These are phyloP conservation scores for Leishmania lainsoni DNA, from an alignment of 208 protist species.

Conservation along the genomic window DNA sequence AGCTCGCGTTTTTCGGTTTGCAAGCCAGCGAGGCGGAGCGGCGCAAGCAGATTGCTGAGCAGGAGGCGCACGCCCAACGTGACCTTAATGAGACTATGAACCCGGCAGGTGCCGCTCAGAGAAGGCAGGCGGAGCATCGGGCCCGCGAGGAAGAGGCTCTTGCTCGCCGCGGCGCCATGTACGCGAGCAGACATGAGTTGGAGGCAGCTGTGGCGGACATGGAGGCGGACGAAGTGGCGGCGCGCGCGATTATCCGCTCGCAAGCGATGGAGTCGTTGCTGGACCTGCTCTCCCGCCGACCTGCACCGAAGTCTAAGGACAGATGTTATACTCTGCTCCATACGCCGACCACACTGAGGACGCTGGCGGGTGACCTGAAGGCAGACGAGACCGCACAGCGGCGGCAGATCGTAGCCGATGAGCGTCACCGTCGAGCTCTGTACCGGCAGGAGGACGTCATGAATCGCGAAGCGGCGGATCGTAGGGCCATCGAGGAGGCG, in stretches of 20 bases:
- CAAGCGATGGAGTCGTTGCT: slow-evolving; percentile 66
- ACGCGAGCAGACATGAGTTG: slow-evolving; percentile 2
- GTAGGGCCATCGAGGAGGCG: slow-evolving; percentile 47
- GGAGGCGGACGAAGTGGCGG: slow-evolving; percentile 52
- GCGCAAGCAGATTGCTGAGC: slow-evolving; percentile 41
- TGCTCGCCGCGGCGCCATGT: slow-evolving; percentile 4
- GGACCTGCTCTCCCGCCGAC: slow-evolving; percentile 42
- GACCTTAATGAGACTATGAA: slow-evolving; percentile 62
- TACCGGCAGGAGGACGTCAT: slow-evolving; percentile 56
- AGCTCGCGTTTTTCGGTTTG: slow-evolving; percentile 43
- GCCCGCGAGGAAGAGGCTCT: slow-evolving; percentile 27
- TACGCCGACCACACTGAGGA: slow-evolving; percentile 29
- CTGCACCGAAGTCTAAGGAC: slow-evolving; percentile 3
- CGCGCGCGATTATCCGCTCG: slow-evolving; percentile 50
- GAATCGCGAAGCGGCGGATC: slow-evolving; percentile 44
- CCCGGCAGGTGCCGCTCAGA: slow-evolving; percentile 29
- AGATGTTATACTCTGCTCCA: slow-evolving; percentile 22
- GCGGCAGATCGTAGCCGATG: slow-evolving; percentile 47
- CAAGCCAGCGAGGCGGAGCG: slow-evolving; percentile 46
- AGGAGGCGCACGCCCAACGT: slow-evolving; percentile 42
- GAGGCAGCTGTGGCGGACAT: slow-evolving; percentile 44
- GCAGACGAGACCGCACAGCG: slow-evolving; percentile 57
- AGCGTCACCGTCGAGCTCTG: slow-evolving; percentile 52
- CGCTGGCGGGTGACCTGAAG: slow-evolving; percentile 37
- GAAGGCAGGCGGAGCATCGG: slow-evolving; percentile 24